Evolutionary conservation across 2,329 filamentous ascomycete genomes (phyloP).

Genomic region (Ophiostoma montium): DNA sequence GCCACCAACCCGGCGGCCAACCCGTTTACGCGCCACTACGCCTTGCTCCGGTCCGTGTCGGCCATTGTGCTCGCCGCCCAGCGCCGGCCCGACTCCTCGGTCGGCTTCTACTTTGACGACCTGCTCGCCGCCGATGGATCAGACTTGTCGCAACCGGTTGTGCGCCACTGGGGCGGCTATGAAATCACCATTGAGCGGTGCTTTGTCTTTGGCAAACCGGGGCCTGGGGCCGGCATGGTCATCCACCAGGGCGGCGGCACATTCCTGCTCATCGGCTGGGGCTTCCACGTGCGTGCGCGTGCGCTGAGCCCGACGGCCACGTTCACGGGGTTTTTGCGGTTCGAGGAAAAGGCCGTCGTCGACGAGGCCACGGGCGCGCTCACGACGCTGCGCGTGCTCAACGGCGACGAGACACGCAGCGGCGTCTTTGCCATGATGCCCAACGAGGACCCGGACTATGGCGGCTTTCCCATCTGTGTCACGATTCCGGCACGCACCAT

Average conservation of each 20-base stretch:
- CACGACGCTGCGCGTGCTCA: constrained; percentile 15
- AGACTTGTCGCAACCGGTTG: background rate
- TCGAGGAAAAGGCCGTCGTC: constrained; percentile 20
- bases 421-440: constrained; percentile 39
- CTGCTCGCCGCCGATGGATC: background rate
- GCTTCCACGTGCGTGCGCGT: constrained; percentile 24
- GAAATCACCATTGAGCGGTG: constrained; percentile 14
- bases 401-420: constrained; percentile 28
- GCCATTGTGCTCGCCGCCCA: constrained; percentile 2
- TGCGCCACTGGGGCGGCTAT: constrained; percentile 1
- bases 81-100: background rate
- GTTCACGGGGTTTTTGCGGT: constrained; percentile 24
- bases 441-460: constrained; percentile 40
- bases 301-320: constrained; percentile 20
- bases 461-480: constrained; percentile 39
- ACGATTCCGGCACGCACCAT: constrained; percentile 37
- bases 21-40: constrained; percentile 17
- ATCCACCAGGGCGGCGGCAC: constrained; percentile 23
- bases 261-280: constrained; percentile 24
- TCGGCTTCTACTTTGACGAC: constrained; percentile 22
- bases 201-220: constrained; percentile 27
- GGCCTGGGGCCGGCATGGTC: constrained; percentile 24
- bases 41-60: constrained; percentile 12
- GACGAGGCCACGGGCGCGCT: background rate
- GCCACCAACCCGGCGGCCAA: constrained; percentile 17